Evolutionary conservation across 805 yeast species (phyloP).

Genomic region (Wickerhamiella shivajii): DNA sequence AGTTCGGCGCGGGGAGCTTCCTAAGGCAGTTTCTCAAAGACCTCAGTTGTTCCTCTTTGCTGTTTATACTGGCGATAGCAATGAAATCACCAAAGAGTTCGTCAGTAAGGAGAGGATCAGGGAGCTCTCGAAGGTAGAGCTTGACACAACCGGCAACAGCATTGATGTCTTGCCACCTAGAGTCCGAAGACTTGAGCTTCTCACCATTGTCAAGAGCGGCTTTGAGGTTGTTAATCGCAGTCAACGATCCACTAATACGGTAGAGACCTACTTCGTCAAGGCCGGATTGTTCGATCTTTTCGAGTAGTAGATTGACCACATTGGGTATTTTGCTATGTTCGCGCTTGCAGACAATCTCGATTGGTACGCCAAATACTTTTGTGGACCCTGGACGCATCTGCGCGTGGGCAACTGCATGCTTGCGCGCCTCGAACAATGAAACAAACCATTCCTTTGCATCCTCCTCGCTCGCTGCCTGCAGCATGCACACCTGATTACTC

Average conservation of each 20-base stretch:
- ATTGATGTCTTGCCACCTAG: conserved; percentile 63
- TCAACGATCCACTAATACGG: conserved; percentile 53
- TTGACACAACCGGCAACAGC: conserved; percentile 82
- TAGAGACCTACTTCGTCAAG: conserved; percentile 83
- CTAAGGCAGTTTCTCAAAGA: conserved; percentile 24
- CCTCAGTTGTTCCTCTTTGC: conserved; percentile 9
- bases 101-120: conserved; percentile 65
- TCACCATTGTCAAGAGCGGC: conserved; percentile 40
- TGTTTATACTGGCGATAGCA: conserved; percentile 17
- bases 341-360: conserved; percentile 57
- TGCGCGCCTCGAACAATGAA: conserved; percentile 10
- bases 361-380: conserved; percentile 75
- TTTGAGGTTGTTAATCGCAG: conserved; percentile 39
- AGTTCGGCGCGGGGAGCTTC: conserved; percentile 50
- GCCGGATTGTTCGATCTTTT: conserved; percentile 75
- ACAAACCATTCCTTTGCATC: conserved; percentile 69
- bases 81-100: conserved; percentile 45
- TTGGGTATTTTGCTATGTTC: conserved; percentile 50
- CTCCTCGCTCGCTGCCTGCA: conserved; percentile 48
- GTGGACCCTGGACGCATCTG: conserved; percentile 20
- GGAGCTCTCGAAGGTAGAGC: conserved; percentile 68
- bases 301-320: conserved; percentile 49
- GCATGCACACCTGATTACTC: conserved; percentile 20
- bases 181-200: conserved; percentile 33
- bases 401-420: conserved; percentile 8